Evolutionary conservation across 345 rosid genomes (phyloP), one percentile per base, ranked within the genome.

Genomic region (Eucalyptus curtisii): DNA sequence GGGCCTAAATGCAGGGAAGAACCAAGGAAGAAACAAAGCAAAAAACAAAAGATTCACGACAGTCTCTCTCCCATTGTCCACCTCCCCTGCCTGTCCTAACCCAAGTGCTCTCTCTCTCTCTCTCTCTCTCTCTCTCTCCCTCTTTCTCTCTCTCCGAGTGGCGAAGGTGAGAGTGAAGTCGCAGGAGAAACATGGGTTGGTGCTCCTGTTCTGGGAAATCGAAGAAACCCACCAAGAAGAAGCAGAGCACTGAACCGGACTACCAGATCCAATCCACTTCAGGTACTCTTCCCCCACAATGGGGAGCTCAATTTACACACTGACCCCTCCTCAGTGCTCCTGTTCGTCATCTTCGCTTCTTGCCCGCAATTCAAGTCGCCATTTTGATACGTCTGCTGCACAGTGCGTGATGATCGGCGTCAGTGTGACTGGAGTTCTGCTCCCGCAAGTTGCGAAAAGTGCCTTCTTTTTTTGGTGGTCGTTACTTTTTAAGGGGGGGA

Each of bases 241-340:
- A 91, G 91, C 92, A 86, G 25, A 89, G 85, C 88, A 87, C 50
- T 52, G 88, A 81, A 81, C 79, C 90, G 61, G 90, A 88, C 89
- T 91, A 91, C 87, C 95, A 92, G 96, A 94, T 93, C 96, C 93
- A 94, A 89, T 93, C 96, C 57, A 90, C 90, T 91, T 90, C 95
- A 80, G 96, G 95, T 94, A 90, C 47, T 76, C 47, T 76, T 11
- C 84, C 82, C 45, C 47, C 47, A 22, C 47, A 76, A 37, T 40
- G 84, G 7, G 84, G 47, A 40, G 82, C 82, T 76, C 82, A 76
- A 19, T 76, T 76, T 76, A 76, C 82, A 8, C 25, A 19, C 82
- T 71, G 8, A 40, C 24, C 47, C 13, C 84, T 76, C 84, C 84
- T 76, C 15, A 22, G 84, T 76, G 47, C 42, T 11, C 15, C 84